These are phyloP conservation scores for Venturia oleaginea DNA, from an alignment of 2,329 filamentous ascomycete genomes.

Conservation along the genomic window DNA sequence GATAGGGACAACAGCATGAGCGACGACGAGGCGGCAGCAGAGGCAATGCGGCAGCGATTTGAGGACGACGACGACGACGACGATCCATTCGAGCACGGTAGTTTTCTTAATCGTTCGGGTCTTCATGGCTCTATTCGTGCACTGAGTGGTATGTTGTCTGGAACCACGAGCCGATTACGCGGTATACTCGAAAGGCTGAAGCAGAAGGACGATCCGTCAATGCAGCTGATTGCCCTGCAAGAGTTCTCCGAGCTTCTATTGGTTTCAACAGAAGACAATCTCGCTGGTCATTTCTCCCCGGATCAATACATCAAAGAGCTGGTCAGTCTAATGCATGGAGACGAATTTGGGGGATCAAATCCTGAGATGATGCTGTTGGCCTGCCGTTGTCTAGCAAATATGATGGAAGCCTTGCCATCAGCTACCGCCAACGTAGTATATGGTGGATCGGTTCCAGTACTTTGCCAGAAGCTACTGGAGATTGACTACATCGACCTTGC, in stretches of 20 bases:
- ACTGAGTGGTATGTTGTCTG: constrained; percentile 84
- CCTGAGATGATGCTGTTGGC: constrained; percentile 95
- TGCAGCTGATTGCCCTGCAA: constrained; percentile 86
- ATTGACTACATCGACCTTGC: constrained; percentile 97
- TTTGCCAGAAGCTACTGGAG: constrained; percentile 91
- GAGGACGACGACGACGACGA: constrained; percentile 38
- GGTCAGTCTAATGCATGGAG: constrained; percentile 82
- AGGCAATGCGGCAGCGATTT: constrained; percentile 48
- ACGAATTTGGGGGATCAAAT: constrained; percentile 80
- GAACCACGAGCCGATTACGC: constrained; percentile 53
- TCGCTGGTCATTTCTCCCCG: constrained; percentile 88
- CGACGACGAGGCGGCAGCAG: constrained; percentile 52
- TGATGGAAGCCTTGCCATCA: constrained; percentile 93
- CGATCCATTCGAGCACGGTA: constrained; percentile 47
- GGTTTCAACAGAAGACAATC: constrained; percentile 92
- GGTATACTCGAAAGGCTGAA: constrained; percentile 53
- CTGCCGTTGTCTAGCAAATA: constrained; percentile 87
- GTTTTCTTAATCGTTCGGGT: constrained; percentile 58
- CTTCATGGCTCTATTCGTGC: constrained; percentile 77
- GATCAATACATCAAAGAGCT: constrained; percentile 94
- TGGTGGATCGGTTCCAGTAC: constrained; percentile 85
- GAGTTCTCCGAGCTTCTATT: constrained; percentile 89
- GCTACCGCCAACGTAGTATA: constrained; percentile 95
- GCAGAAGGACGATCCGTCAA: constrained; percentile 73
- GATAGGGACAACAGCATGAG: constrained; percentile 23